These are phyloP conservation scores for Prunus padus DNA, from an alignment of 306 rosid species.

Conservation along the genomic window DNA sequence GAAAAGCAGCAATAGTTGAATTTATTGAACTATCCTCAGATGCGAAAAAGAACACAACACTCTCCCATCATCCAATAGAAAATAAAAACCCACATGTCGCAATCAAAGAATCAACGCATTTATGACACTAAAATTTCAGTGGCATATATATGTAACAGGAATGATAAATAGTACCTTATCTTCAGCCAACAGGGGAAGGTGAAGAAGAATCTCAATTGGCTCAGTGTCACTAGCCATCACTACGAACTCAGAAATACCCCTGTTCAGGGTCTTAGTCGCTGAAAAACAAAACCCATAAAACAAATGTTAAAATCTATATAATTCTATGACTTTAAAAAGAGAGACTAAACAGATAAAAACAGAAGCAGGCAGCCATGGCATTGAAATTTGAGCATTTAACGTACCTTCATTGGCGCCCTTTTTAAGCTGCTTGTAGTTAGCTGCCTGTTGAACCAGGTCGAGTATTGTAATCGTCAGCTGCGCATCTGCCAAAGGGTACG, in stretches of 20 bases:
- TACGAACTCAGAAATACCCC: slow-evolving; percentile 85
- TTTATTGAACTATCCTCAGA: not conserved
- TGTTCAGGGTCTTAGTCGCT: slow-evolving; percentile 89
- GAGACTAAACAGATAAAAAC: not conserved
- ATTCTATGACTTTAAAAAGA: too few relatives aligned
- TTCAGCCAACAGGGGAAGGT: slow-evolving; percentile 83
- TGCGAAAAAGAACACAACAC: not conserved
- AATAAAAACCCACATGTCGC: not conserved
- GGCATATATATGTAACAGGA: not conserved
- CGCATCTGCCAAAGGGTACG: slow-evolving; percentile 86
- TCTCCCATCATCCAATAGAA: not conserved
- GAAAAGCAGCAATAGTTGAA: not conserved
- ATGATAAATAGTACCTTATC: slow-evolving; percentile 59
- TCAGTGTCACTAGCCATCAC: slow-evolving; percentile 90
- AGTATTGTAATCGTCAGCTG: slow-evolving; percentile 72
- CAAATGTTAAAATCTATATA: not conserved
- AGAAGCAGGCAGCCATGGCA: not conserved
- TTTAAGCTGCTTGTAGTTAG: slow-evolving; percentile 88
- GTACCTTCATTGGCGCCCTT: slow-evolving; percentile 95
- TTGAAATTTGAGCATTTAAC: not conserved
- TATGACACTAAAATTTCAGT: not conserved
- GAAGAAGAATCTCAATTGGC: slow-evolving; percentile 91
- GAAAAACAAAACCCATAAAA: slow-evolving; percentile 12
- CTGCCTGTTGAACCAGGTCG: slow-evolving; percentile 90
- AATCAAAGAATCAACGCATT: not conserved